Conservation (phyloP, 495 filamentous ascomycete genomes). For the Cryomyces antarcticus region DNA sequence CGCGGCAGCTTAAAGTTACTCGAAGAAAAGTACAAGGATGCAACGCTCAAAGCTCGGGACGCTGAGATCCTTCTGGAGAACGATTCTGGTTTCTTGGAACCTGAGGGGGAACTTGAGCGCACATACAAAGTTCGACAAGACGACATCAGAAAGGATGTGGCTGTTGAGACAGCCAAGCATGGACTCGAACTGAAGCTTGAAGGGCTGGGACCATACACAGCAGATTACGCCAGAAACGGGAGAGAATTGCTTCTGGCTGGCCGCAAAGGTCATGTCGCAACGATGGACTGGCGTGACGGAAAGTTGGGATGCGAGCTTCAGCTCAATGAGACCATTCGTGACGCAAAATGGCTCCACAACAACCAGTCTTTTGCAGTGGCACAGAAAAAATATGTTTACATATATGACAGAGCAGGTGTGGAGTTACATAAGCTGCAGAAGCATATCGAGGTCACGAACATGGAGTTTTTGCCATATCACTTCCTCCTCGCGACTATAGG, state of each 20-base stretch:
- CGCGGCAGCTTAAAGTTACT: slow-evolving; percentile 56
- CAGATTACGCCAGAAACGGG: slow-evolving; percentile 79
- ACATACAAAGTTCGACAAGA: slow-evolving; percentile 85
- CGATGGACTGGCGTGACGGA: slow-evolving; percentile 89
- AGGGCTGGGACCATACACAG: slow-evolving; percentile 63
- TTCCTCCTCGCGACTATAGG: slow-evolving; percentile 78
- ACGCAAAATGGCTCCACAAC: slow-evolving; percentile 86
- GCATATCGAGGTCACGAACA: slow-evolving; percentile 78
- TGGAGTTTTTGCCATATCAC: slow-evolving; percentile 94
- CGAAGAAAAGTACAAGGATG: slow-evolving; percentile 65
- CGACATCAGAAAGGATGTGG: slow-evolving; percentile 57
- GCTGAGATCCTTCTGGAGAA: slow-evolving; percentile 88
- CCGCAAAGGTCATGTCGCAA: slow-evolving; percentile 84
- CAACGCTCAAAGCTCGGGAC: slow-evolving; percentile 66
- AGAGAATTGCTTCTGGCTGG: slow-evolving; percentile 68
- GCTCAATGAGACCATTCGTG: slow-evolving; percentile 69
- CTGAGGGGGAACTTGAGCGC: slow-evolving; percentile 69
- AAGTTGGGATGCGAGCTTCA: slow-evolving; percentile 82
- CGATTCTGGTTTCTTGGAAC: slow-evolving; percentile 66
- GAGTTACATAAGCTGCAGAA: slow-evolving; percentile 81
- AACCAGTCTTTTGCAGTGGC: slow-evolving; percentile 94
- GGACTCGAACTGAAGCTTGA: slow-evolving; percentile 75
- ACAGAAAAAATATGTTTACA: slow-evolving; percentile 91
- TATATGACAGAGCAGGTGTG: slow-evolving; percentile 76
- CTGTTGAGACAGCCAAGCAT: slow-evolving; percentile 71